Evolutionary conservation across 73 alveolate species (phyloP).

Genomic region (Tetrahymena borealis): DNA sequence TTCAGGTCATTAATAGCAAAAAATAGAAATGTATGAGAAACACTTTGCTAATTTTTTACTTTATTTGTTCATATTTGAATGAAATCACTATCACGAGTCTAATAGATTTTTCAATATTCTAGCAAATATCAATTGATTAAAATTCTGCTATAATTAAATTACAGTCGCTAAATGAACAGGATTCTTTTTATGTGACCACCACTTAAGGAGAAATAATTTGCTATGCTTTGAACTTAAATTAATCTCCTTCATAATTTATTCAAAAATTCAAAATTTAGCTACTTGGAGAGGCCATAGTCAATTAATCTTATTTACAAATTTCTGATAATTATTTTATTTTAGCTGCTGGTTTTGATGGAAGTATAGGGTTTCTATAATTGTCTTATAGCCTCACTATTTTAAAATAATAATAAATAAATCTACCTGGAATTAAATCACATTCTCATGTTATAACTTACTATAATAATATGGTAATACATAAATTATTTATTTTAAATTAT

Average conservation of each 20-base stretch:
- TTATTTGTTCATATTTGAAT: not conserved
- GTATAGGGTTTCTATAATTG: not conserved
- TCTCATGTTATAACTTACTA: not conserved
- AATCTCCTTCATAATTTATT: not conserved
- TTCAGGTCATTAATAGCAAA: not conserved
- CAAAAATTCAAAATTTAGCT: not conserved
- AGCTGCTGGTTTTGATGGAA: not conserved
- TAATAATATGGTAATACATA: not conserved
- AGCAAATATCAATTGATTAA: not conserved
- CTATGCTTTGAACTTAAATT: not conserved
- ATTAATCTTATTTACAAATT: not conserved
- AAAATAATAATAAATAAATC: not conserved
- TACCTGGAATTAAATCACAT: not conserved
- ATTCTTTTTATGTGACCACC: not conserved
- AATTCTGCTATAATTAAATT: not conserved
- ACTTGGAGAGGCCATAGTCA: not conserved
- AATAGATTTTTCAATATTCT: not conserved
- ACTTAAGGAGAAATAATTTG: not conserved
- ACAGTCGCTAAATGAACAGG: not conserved
- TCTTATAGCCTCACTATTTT: not conserved
- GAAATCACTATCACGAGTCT: not conserved
- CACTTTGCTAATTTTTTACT: not conserved
- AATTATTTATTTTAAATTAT: not conserved
- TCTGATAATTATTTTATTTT: not conserved
- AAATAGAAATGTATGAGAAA: not conserved